These are phyloP conservation scores for Penicillium sp. DNA, from an alignment of 2,329 filamentous ascomycete species.

Conservation along the genomic window DNA sequence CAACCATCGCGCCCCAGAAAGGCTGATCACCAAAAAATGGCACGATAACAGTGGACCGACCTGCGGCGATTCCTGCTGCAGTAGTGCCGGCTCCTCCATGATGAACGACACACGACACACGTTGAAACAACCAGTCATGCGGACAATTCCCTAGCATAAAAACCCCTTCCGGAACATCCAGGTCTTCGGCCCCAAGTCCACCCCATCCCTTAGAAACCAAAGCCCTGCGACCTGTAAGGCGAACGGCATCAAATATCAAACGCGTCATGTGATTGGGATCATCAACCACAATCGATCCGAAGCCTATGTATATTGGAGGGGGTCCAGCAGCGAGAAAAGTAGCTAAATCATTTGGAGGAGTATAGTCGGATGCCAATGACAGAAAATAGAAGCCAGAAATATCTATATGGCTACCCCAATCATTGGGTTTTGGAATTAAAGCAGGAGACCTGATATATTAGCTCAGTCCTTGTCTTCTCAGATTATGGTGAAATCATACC, in stretches of 20 bases:
- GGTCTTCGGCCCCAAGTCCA: constrained; percentile 63
- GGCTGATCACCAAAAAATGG: constrained; percentile 85
- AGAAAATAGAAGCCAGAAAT: constrained; percentile 77
- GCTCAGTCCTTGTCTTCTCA: constrained; percentile 17
- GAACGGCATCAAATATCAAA: constrained; percentile 68
- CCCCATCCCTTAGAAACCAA: constrained; percentile 87
- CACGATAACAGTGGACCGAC: constrained; percentile 75
- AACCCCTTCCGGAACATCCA: constrained; percentile 68
- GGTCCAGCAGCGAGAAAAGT: constrained; percentile 65
- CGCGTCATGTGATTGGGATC: constrained; percentile 67
- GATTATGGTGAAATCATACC: not conserved
- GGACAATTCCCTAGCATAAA: constrained; percentile 83
- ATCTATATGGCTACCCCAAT: constrained; percentile 69
- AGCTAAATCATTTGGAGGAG: constrained; percentile 61
- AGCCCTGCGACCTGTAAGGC: constrained; percentile 65
- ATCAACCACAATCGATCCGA: constrained; percentile 77
- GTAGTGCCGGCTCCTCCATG: constrained; percentile 87
- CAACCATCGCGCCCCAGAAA: constrained; percentile 77
- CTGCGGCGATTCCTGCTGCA: constrained; percentile 76
- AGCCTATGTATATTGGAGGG: constrained; percentile 76
- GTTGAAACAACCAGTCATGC: constrained; percentile 84
- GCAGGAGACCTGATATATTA: constrained; percentile 56
- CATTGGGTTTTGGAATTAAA: constrained; percentile 71
- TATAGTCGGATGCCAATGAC: constrained; percentile 62
- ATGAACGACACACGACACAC: constrained; percentile 77